These are phyloP conservation scores for Annulohypoxylon moriforme DNA, from an alignment of 495 filamentous ascomycete genomes.

Conservation along the genomic window DNA sequence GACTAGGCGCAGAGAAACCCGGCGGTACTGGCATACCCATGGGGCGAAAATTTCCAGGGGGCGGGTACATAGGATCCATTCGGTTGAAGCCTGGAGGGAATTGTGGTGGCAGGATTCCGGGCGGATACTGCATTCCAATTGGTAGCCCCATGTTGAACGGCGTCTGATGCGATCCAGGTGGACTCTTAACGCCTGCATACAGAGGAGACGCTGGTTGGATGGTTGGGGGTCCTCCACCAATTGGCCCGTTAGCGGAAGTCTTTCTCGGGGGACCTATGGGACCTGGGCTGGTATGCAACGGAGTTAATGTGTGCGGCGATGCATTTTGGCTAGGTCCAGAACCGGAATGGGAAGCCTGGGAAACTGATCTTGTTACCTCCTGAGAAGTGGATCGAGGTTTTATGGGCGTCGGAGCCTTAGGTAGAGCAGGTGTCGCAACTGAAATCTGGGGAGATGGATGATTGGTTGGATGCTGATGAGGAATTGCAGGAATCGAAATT, in stretches of 20 bases:
- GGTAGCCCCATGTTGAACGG: slow-evolving; percentile 52
- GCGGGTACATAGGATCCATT: slow-evolving; percentile 66
- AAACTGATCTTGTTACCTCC: slow-evolving; percentile 79
- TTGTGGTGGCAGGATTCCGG: slow-evolving; percentile 63
- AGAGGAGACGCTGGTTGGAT: slow-evolving; percentile 55
- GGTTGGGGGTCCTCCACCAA: slow-evolving; percentile 23
- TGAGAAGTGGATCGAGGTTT: slow-evolving; percentile 82
- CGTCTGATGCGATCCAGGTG: slow-evolving; percentile 58
- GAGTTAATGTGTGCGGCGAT: slow-evolving; percentile 70
- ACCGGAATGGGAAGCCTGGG: slow-evolving; percentile 66
- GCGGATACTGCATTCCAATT: slow-evolving; percentile 63
- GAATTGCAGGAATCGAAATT: slow-evolving; percentile 65
- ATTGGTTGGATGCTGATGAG: slow-evolving; percentile 53
- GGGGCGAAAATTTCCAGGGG: slow-evolving; percentile 65
- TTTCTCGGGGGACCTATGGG: slow-evolving; percentile 62
- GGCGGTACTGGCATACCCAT: slow-evolving; percentile 69
- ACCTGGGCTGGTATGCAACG: slow-evolving; percentile 67
- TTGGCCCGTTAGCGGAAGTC: slow-evolving; percentile 47
- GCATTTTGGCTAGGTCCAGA: slow-evolving; percentile 70
- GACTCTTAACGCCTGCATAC: slow-evolving; percentile 52
- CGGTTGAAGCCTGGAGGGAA: slow-evolving; percentile 57
- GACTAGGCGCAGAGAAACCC: slow-evolving; percentile 63
- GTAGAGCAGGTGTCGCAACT: slow-evolving; percentile 80
- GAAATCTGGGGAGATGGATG: slow-evolving; percentile 82
- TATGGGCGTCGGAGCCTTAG: slow-evolving; percentile 83